Evolutionary conservation across 345 rosid genomes (phyloP).

Genomic region (Eucalyptus sp.): DNA sequence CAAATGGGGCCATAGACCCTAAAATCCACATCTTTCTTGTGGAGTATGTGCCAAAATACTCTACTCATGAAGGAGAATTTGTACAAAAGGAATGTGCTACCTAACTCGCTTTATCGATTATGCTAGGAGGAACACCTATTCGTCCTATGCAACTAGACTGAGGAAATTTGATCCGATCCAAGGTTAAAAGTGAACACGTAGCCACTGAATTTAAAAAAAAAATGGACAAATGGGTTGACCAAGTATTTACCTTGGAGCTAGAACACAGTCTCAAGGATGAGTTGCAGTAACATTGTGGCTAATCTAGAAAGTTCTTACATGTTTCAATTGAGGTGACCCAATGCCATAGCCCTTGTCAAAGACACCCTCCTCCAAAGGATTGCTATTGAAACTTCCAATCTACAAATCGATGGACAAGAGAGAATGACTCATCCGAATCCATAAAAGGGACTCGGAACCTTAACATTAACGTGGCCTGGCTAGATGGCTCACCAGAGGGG

Average conservation of each 20-base stretch:
- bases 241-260: neutral
- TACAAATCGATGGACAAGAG: too few relatives aligned
- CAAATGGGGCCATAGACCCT: neutral
- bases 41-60: neutral
- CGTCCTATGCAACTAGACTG: too few relatives aligned
- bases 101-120: neutral
- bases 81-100: neutral
- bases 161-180: neutral
- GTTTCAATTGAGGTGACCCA: neutral
- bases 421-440: too few relatives aligned
- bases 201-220: too few relatives aligned
- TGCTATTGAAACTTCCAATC: neutral
- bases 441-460: too few relatives aligned
- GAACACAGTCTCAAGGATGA: neutral
- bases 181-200: too few relatives aligned
- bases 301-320: accelerated
- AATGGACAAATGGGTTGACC: neutral
- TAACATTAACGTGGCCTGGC: too few relatives aligned
- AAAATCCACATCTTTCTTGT: too few relatives aligned
- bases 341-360: too few relatives aligned
- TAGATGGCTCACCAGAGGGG: too few relatives aligned
- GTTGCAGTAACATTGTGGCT: neutral
- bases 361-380: neutral
- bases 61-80: neutral
- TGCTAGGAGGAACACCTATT: neutral